Evolutionary conservation across 73 alveolate species (phyloP), one percentile per base, ranked within the genome.

Genomic region (Paramecium biaurelia): DNA sequence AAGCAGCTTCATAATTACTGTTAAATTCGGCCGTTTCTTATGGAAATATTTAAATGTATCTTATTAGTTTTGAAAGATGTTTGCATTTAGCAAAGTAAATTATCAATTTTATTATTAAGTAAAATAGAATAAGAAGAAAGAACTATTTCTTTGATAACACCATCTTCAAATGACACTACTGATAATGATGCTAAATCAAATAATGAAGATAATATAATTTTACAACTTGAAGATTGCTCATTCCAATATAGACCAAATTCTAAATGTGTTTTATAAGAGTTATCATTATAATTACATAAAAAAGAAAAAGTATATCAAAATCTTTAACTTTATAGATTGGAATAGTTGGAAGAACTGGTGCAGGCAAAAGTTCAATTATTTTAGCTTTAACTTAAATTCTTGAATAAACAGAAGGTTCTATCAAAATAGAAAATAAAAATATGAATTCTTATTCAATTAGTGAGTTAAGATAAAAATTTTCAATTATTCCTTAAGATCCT

Each of bases 311-410:
- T 58, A 58, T 37, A 1, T 37, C n/a, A 58, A 58, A 2, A 2
- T 1, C 5, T n/a, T 23, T 2, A 11, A 9, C 7, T 2, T 58
- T 58, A 14, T 58, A 95, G 92, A 89, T 97, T n/a, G 99, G 99
- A 18, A 85, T 97, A 6, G 98, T 97, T 2, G 99, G 99, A 32
- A 93, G 99, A 92, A 96, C 99, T 5, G 99, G 99, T n/a, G 97
- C 99, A 24, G 99, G 99, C 1, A 97, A 97, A 92, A 95, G 97
- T 57, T 95, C 99, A 20, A 86, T 97, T 47, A 85, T 96, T 56
- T 93, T 95, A 92, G 93, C 98, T 12, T 56, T 97, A 70, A 96
- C 97, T 85, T 85, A 97, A 85, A 92, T 97, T 12, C 74, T 93
- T 42, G 99, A 97, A 45, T 90, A 95, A 24, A 85, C 85, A n/a